phyloP scores from a whole-genome alignment of 1,284 basidiomycete genomes.

The Sporisorium exsertum region DNA sequence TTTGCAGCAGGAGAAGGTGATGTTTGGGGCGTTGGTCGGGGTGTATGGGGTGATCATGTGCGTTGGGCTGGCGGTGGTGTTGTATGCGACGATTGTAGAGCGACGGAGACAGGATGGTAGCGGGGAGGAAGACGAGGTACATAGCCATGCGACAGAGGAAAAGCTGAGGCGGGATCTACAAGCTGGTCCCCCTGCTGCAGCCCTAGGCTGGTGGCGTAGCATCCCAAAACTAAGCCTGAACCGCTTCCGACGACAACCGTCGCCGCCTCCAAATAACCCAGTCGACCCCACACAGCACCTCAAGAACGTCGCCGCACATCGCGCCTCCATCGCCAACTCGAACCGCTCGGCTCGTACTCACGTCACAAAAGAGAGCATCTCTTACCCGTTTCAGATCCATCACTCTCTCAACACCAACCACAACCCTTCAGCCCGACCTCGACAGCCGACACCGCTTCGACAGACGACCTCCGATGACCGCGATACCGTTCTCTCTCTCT shows the following conservation, averaged over 20 bases:
- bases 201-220: not conserved
- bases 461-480: conserved; percentile 1
- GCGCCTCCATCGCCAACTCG: conserved; percentile 5
- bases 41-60: conserved; percentile 82
- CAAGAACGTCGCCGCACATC: not conserved
- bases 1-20: conserved; percentile 81
- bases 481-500: conserved; percentile 8
- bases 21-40: conserved; percentile 83
- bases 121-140: not conserved
- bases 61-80: conserved; percentile 77
- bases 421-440: not conserved
- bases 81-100: conserved; percentile 68
- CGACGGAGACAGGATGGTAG: not conserved
- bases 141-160: conserved; percentile 1
- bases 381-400: conserved; percentile 39
- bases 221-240: not conserved
- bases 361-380: conserved; percentile 39
- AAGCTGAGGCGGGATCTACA: conserved; percentile 11
- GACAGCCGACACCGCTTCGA: conserved; percentile 20
- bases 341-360: conserved; percentile 8
- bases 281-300: not conserved
- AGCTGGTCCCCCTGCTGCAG: not conserved
- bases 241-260: not conserved
- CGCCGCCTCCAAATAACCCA: not conserved
- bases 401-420: conserved; percentile 6